Base-by-base conservation (phyloP, 78 protist species). In the Dictyostelium firmibasis region DNA sequence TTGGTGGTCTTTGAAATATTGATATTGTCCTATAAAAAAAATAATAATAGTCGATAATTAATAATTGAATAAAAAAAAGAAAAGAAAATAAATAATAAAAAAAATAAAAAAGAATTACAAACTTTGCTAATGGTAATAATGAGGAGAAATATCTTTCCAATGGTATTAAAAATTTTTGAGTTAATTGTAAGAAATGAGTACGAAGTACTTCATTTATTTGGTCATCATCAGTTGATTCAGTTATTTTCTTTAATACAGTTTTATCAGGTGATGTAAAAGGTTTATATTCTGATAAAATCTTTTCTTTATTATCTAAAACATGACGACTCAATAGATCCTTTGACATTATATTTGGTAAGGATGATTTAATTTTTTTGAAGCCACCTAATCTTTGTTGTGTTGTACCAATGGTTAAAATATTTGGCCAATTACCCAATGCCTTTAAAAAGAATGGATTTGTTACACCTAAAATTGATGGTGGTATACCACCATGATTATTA, bases 391-490 rank as follows among this genome's bases (percentile, higher is more conserved):
- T 81, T 72, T 31, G 47, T 27, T 43, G 27, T 11, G 41, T 35
- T 11, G 87, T 44, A 70, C 95, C 95, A 47, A 92, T 72, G 0
- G 60, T 83, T 29, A 96, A 33, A 27, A 92, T 88, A 47, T 85
- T 91, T 47, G 97, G 97, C 97, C 97, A 96, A 75, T 92, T 94
- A 9, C 86, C 62, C 9, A 96, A 84, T 25, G 96, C 95, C 36
- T 95, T 96, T 62, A 60, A 23, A 86, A 94, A 96, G 76, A 82
- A 96, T 33, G 98, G 98, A 78, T 96, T 96, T 9, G 97, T 96
- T 9, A 94, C 98, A 14, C 98, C 98, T 0, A 96, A 38, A 2
- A 96, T 95, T 3, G 93, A 41, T 7, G 96, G 86, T 6, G 96
- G 96, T 27, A 69, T 78, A 16, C 11, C 7, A n/a, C n/a, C n/a